Percentiles rank a stretch among this genome's conserved stretches.
Evolutionary conservation across 2,329 filamentous ascomycete species (phyloP).

Genomic region (Alternaria metachromatica): DNA sequence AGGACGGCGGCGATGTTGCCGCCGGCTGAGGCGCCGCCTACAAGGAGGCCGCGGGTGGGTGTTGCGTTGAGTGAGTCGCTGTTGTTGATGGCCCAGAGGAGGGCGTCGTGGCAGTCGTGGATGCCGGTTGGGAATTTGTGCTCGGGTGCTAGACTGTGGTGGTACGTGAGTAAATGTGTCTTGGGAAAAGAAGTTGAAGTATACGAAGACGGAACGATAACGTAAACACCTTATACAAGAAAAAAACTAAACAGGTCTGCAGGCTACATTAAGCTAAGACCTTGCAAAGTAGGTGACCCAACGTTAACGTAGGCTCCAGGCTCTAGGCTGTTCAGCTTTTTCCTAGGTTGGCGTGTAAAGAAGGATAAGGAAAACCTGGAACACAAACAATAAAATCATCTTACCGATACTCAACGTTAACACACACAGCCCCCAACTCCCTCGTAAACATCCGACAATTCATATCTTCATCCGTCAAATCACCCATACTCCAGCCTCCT

Average conservation of each 20-base stretch:
- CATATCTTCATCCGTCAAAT: constrained; percentile 52
- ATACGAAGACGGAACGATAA: too few species aligned
- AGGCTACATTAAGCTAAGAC: too few species aligned
- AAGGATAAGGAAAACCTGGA: background rate
- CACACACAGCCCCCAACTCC: constrained; percentile 50
- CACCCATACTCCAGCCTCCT: constrained; percentile 55
- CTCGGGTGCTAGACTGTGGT: constrained; percentile 56
- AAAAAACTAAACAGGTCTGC: too few species aligned
- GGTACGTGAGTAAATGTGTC: background rate
- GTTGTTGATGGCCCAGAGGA: constrained; percentile 50
- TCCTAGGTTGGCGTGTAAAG: too few species aligned
- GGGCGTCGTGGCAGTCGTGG: constrained; percentile 57
- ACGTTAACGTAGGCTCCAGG: too few species aligned
- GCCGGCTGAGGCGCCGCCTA: constrained; percentile 60
- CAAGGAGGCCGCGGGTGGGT: constrained; percentile 55
- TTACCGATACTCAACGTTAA: constrained; percentile 59
- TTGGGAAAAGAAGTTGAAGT: too few species aligned
- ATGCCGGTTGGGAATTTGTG: constrained; percentile 58
- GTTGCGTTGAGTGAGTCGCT: constrained; percentile 47
- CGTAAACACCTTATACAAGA: too few species aligned
- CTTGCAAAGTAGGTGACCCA: too few species aligned
- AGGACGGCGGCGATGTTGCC: constrained; percentile 61
- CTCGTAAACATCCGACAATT: constrained; percentile 50
- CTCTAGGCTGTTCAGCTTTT: too few species aligned
- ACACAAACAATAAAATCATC: background rate